Base-by-base conservation (phyloP, 2,329 filamentous ascomycete genomes). In the Dryadomyces sulphureus region DNA sequence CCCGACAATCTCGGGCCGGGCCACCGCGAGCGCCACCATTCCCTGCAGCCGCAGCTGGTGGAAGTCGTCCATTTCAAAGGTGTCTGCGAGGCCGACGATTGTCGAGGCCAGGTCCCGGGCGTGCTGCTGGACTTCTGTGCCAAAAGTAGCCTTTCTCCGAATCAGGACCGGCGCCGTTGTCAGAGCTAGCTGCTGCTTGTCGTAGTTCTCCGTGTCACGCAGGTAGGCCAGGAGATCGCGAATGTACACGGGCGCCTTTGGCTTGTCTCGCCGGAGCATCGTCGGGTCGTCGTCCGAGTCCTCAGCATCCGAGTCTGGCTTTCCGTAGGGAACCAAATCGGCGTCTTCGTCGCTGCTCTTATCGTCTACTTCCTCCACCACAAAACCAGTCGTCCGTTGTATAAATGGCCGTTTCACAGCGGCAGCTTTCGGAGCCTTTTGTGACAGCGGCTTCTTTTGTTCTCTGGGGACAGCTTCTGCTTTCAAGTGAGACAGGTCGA, bases 221-320 rank as follows among this genome's bases (percentile, higher is more conserved):
- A 98, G 70, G 56, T 81, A 89, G 7, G 69, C 60, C 46, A 96
- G 79, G 11, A 96, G 70, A 55, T 94, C 87, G 40, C 88, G 79
- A 49, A 95, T 82, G 56, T 96, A 96, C 1, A 98, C 88, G 1
- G 92, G 92, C 0, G 87, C 75, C 48, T 76, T 83, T 20, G 82
- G 76, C 55, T 92, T 95, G 61, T 92, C 80, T 14, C 89, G 75
- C 48, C 84, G 81, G 41, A 96, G 73, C 17, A 94, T 67, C 0
- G 88, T 94, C 5, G 92, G 81, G 55, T 98, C 93, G 34, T 95
- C 89, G 48, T 95, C 88, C 0, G 87, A 90, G 58, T 98, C 92
- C 58, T 93, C 86, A 0, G 79, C 74, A 54, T 98, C 92, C 2
- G 84, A 88, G 56, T 87, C 85, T 1, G 86, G 86, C 59, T 94